phyloP scores from a whole-genome alignment of 768 basidiomycete species.

The Suillus hirtellus region DNA sequence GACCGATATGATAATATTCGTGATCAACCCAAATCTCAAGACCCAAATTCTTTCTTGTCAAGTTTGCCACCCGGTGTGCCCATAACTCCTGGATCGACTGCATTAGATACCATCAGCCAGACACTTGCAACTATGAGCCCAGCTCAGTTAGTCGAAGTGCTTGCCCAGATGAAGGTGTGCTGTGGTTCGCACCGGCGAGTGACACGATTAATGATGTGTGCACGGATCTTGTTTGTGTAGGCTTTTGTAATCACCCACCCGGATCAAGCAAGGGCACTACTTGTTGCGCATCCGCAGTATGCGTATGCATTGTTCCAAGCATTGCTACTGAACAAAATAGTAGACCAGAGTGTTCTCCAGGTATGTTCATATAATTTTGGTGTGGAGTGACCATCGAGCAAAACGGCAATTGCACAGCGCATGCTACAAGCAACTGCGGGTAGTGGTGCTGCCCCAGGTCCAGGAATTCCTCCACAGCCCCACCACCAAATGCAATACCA shows the following conservation, averaged over 20 bases:
- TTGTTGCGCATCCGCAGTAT: constrained; percentile 86
- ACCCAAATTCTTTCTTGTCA: constrained; percentile 57
- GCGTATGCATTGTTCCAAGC: constrained; percentile 97
- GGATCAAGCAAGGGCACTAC: constrained; percentile 80
- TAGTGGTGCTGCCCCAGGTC: constrained; percentile 25
- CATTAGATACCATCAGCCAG: constrained; percentile 83
- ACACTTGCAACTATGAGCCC: constrained; percentile 84
- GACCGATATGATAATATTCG: constrained; percentile 38
- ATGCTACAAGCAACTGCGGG: constrained; percentile 51
- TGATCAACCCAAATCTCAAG: constrained; percentile 34
- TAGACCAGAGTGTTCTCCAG: constrained; percentile 85
- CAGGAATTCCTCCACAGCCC: constrained; percentile 30
- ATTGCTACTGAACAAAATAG: constrained; percentile 88
- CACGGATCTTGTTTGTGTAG: constrained; percentile 41
- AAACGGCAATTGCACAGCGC: constrained; percentile 35
- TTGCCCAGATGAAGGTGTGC: constrained; percentile 97
- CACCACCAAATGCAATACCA: constrained; percentile 33
- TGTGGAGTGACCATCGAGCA: constrained; percentile 9
- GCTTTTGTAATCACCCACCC: constrained; percentile 90
- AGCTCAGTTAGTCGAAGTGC: constrained; percentile 84
- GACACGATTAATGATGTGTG: constrained; percentile 16
- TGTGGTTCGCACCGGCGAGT: constrained; percentile 14
- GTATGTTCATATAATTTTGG: constrained; percentile 43
- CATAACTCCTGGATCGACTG: constrained; percentile 65
- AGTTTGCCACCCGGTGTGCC: constrained; percentile 76